These are phyloP conservation scores for Onygenales sp. DNA, from an alignment of 2,329 filamentous ascomycete genomes.

Conservation along the genomic window DNA sequence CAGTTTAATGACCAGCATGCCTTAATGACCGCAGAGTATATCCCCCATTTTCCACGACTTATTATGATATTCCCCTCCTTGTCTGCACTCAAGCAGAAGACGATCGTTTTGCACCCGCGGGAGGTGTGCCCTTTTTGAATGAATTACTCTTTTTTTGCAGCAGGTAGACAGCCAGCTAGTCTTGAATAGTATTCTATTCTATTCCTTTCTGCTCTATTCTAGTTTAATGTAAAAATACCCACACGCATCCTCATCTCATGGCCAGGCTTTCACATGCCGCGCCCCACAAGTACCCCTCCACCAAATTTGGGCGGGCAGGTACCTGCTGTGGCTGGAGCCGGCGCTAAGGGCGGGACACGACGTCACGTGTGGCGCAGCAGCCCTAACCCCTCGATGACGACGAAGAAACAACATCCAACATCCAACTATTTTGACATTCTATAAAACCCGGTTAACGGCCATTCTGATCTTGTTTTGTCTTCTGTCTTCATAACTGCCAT, in stretches of 20 bases:
- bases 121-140: too few species aligned
- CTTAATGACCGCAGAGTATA: not conserved
- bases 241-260: too few species aligned
- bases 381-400: slow-evolving; percentile 10
- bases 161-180: not conserved
- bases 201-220: not conserved
- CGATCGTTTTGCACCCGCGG: too few species aligned
- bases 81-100: too few species aligned
- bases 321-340: slow-evolving; percentile 19
- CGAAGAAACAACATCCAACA: not conserved
- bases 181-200: not conserved
- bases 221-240: not conserved
- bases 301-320: not conserved
- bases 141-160: too few species aligned
- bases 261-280: not conserved
- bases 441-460: not conserved
- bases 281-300: not conserved
- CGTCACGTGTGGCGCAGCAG: slow-evolving; percentile 27
- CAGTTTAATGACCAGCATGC: too few species aligned
- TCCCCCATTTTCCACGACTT: not conserved
- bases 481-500: not conserved
- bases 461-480: not conserved
- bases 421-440: not conserved
- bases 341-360: slow-evolving; percentile 9
- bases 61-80: too few species aligned